Base-by-base conservation (phyloP, 441 rosid species). In the Adansonia gregorii region DNA sequence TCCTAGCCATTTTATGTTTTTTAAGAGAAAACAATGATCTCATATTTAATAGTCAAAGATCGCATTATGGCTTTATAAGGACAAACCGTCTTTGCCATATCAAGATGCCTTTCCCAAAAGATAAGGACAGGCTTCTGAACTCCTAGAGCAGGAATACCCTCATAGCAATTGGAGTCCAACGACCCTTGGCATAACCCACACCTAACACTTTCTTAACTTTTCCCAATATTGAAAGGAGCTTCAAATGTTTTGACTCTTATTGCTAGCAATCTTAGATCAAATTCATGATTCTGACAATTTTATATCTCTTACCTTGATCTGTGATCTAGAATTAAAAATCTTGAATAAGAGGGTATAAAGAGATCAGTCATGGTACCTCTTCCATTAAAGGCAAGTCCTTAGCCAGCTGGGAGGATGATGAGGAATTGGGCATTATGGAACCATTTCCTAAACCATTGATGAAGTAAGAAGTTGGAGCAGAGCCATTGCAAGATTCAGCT, bases 381-480 rank as follows among this genome's bases (percentile, higher is more conserved):
- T 93, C 97, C 89, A 90, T 81, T 69, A 90, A 76, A 74, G 93
- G 85, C 0, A 89, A 90, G 71, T 94, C 99, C 88, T 88, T 96
- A 8, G 87, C 87, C 76, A 94, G 81, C 78, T 93, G 98, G 70
- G 97, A 86, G 75, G 89, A 91, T 64, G 98, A 94, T 14, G 86
- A 87, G 54, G 97, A 93, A 85, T 88, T 91, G 22, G 93, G 87
- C 91, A 93, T 81, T 69, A 84, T 86, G 80, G 91, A 90, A 54
- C 98, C 93, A 65, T 89, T 97, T 81, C 92, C 92, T 80, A 92
- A 87, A 86, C 97, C 88, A 46, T 92, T 82, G 67, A 97, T 82
- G 86, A 97, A 97, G 87, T 91, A 84, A 22, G 94, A 89, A 78
- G 98, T 91, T 6, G 98, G 98, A 78, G 88, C 95, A 79, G 99